phyloP scores from a whole-genome alignment of 176 grass and related monocot genomes.

The Rhynchospora tenuis region DNA sequence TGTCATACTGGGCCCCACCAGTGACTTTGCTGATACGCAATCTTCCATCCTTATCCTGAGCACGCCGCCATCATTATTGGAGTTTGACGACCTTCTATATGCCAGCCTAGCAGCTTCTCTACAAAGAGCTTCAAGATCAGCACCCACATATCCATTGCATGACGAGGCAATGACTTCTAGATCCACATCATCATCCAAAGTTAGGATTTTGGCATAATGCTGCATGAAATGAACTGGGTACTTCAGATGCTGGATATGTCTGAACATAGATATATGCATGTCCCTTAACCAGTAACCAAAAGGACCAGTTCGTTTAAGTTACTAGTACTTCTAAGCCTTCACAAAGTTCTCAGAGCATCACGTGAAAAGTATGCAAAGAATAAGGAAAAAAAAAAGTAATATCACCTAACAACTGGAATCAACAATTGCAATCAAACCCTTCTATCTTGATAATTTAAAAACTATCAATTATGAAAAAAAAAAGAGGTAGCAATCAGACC shows the following conservation, averaged over 20 bases:
- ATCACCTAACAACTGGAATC: neutral
- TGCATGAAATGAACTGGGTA: slow-evolving; percentile 34
- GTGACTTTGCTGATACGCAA: slow-evolving; percentile 61
- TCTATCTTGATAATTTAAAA: neutral
- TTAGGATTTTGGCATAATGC: slow-evolving; percentile 65
- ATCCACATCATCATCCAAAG: slow-evolving; percentile 63
- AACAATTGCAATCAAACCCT: neutral
- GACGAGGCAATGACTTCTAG: slow-evolving; percentile 60
- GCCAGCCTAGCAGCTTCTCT: slow-evolving; percentile 63
- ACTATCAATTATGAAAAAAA: neutral
- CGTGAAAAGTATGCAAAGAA: neutral
- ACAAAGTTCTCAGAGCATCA: neutral
- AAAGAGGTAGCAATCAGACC: slow-evolving; percentile 26
- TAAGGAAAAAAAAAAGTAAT: neutral
- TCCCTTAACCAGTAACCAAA: neutral
- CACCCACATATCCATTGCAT: slow-evolving; percentile 90
- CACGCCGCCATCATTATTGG: slow-evolving; percentile 9
- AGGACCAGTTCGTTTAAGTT: neutral
- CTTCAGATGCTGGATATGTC: neutral
- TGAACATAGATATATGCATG: neutral
- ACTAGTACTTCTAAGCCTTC: neutral
- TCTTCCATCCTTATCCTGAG: slow-evolving; percentile 55
- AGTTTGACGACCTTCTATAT: slow-evolving; percentile 42
- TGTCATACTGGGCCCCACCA: slow-evolving; percentile 58
- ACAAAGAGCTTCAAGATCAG: slow-evolving; percentile 75